Evolutionary conservation across 2,329 filamentous ascomycete species (phyloP), one percentile per base, ranked within the genome.

Genomic region (Incumbomyces lentus): DNA sequence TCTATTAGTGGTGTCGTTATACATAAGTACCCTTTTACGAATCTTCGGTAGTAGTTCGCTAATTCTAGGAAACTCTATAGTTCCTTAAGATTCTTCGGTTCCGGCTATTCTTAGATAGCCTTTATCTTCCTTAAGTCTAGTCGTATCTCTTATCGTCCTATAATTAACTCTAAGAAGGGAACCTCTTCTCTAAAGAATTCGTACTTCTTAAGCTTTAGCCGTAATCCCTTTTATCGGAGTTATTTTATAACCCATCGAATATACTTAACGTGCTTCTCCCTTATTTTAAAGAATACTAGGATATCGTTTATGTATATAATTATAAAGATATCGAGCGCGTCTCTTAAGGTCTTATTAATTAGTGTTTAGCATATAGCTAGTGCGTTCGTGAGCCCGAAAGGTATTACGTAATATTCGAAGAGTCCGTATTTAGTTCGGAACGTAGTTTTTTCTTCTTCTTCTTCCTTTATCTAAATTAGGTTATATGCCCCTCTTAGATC

Each of bases 11-110:
- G n/a, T n/a, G n/a, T n/a, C n/a, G n/a, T n/a, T n/a, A n/a, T n/a
- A n/a, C n/a, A n/a, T n/a, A n/a, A n/a, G n/a, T n/a, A n/a, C n/a
- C n/a, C n/a, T n/a, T n/a, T n/a, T n/a, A n/a, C n/a, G n/a, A n/a
- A n/a, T n/a, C n/a, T n/a, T n/a, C 42, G 11, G 39, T 57, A 56
- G 40, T 54, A 57, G 40, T 56, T 56, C 22, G 44, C 35, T 39
- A 55, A 53, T 13, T 39, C 47, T 36, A 57, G 38, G 40, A 58
- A 57, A 8, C 18, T 13, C 45, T 54, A 46, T 26, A 56, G 32
- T 13, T 57, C 43, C 17, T 50, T 50, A 34, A 53, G 35, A 42
- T 36, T 10, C n/a, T n/a, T 32, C 31, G 31, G 31, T 32, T 32
- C 31, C n/a, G 31, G 31, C 31, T 32, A 32, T 32, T 32, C 31